Evolutionary conservation across 176 grass and related monocot genomes (phyloP).

Genomic region (Oryza punctata): DNA sequence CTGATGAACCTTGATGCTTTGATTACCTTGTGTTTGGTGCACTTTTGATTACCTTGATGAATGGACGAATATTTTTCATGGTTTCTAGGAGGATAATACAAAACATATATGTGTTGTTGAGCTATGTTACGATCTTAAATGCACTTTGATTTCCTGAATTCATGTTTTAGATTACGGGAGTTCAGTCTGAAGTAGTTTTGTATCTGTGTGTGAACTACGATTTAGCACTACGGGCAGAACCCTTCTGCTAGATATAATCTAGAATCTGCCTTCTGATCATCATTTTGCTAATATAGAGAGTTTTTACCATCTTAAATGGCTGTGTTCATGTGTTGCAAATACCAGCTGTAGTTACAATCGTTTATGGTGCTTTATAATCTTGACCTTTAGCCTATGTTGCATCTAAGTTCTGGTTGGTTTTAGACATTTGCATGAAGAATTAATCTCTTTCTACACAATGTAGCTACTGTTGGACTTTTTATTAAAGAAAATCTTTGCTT

Average conservation of each 20-base stretch:
- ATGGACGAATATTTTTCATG: too few species aligned
- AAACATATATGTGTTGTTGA: not conserved
- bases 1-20: not conserved
- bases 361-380: not conserved
- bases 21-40: not conserved
- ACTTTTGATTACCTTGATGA: too few species aligned
- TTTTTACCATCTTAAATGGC: not conserved
- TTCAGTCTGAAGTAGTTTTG: not conserved
- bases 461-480: not conserved
- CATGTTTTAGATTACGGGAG: not conserved
- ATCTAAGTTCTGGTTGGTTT: not conserved
- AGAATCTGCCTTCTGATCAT: not conserved
- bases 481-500: not conserved
- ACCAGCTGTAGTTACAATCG: not conserved
- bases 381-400: not conserved
- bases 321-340: not conserved
- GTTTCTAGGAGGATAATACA: not conserved
- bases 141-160: not conserved
- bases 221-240: not conserved
- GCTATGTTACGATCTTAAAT: not conserved
- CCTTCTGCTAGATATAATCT: not conserved
- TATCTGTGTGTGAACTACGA: not conserved
- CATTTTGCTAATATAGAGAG: not conserved
- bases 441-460: not conserved
- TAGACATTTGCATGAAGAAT: not conserved